Evolutionary conservation across 352 stramenopile genomes (phyloP).

Genomic region (Pythium apleroticum): DNA sequence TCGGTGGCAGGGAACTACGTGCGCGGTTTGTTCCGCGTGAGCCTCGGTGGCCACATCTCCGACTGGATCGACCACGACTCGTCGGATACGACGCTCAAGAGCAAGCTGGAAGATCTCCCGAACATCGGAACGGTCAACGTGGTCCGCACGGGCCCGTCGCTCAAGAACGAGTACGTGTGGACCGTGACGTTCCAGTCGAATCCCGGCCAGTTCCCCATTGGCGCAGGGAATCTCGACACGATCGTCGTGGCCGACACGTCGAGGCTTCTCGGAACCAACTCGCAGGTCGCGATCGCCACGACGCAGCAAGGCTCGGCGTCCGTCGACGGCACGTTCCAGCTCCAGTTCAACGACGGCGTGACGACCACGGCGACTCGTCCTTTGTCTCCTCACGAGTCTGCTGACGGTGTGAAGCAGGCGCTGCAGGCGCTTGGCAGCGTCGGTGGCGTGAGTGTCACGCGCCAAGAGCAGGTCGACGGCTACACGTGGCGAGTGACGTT

Average conservation of each 20-base stretch:
- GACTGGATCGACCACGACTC: conserved; percentile 91
- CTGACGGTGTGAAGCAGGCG: conserved; percentile 41
- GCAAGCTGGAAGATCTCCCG: conserved; percentile 88
- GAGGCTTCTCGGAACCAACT: conserved; percentile 45
- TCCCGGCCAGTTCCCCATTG: conserved; percentile 90
- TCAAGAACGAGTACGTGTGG: conserved; percentile 93
- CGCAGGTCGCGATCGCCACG: conserved; percentile 34
- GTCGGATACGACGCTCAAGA: conserved; percentile 91
- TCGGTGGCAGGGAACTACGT: conserved; percentile 90
- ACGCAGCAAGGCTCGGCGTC: conserved; percentile 50
- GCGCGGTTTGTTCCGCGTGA: conserved; percentile 86
- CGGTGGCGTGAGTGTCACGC: conserved; percentile 61
- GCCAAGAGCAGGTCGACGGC: conserved; percentile 56
- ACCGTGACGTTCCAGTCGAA: conserved; percentile 93
- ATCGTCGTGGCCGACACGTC: conserved; percentile 42
- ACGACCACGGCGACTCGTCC: conserved; percentile 30
- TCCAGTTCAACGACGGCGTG: conserved; percentile 46
- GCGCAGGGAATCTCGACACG: conserved; percentile 56
- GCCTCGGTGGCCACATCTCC: conserved; percentile 87
- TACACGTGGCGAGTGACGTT: conserved; percentile 93
- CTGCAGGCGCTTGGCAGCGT: conserved; percentile 52
- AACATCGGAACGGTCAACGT: conserved; percentile 93
- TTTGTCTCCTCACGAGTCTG: conserved; percentile 57
- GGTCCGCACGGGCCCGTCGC: conserved; percentile 69
- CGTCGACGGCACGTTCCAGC: conserved; percentile 63